Percentiles rank a stretch among this genome's conserved stretches.
phyloP scores from a whole-genome alignment of 257 asterid species.

The Solanum ossicruentum region DNA sequence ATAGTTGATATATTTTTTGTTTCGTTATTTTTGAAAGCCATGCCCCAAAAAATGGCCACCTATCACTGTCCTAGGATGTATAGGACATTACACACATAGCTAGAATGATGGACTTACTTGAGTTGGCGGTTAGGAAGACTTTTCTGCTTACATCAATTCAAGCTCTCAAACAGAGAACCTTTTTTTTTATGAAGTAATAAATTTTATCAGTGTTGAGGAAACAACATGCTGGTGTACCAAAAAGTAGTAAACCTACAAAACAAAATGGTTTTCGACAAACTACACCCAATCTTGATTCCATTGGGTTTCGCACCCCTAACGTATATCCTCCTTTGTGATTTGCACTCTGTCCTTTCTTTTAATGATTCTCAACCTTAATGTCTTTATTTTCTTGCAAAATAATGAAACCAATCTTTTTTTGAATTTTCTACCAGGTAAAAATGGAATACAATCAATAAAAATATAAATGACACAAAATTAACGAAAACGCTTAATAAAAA shows the following conservation, averaged over 20 bases:
- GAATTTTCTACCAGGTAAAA: background rate
- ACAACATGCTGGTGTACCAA: background rate
- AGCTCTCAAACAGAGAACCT: background rate
- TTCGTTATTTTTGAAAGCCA: background rate
- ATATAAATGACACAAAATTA: background rate
- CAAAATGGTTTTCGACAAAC: background rate
- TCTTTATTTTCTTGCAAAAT: background rate
- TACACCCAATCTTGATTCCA: background rate
- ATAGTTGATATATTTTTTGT: background rate
- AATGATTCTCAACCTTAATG: background rate
- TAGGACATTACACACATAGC: background rate
- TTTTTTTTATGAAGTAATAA: background rate
- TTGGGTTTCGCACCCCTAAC: background rate
- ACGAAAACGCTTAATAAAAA: background rate
- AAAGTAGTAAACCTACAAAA: background rate
- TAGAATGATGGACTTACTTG: background rate
- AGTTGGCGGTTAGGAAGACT: background rate
- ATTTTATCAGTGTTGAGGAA: background rate
- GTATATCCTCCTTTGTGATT: background rate
- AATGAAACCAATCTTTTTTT: background rate
- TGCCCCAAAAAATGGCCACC: background rate
- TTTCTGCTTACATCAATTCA: background rate
- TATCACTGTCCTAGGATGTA: background rate
- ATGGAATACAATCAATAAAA: background rate
- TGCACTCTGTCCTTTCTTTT: background rate